Base-by-base conservation (phyloP, 177 flowering plant genomes). In the Vitis hybrid region DNA sequence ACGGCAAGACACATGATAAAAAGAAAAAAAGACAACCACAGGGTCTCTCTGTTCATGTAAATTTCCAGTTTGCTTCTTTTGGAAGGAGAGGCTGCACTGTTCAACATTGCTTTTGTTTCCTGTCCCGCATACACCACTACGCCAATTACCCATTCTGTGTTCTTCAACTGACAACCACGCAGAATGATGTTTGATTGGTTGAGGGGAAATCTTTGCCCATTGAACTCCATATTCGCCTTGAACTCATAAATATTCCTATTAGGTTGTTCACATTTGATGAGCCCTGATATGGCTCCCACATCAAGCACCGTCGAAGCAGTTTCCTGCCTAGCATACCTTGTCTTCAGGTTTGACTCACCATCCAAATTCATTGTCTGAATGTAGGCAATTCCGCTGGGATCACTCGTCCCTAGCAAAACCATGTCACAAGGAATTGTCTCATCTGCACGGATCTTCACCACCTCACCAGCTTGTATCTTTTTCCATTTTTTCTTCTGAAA, bases 111-210 rank as follows among this genome's bases (percentile, higher is more conserved):
- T 79, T 93, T 91, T 11, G 98, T 93, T 77, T 93, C 98, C 84
- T 91, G 97, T 18, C 98, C 98, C 68, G 98, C 95, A 81, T 91
- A 93, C 10, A 93, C 97, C 65, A 89, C 98, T 26, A 91, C 97
- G 69, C 98, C 98, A 73, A 91, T 63, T 72, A 84, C 82, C 93
- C 91, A 93, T 15, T 83, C 87, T 2, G 98, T 93, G 76, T 93
- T 93, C 81, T 93, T 93, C 77, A 93, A 79, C 89, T 91, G 97
- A 74, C 98, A 93, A 62, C 98, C 98, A 50, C 98, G 97, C 82
- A 93, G 77, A 66, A 93, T 79, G 65, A 93, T 90, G 72, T 93
- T 93, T 20, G 98, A 89, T 72, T 91, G 98, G 78, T 87, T 85
- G 53, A 93, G 90, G 53, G 98, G 77, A 74, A 82, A 83, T 60